Evolutionary conservation across 345 rosid genomes (phyloP).

Genomic region (Pelargonium nanum): DNA sequence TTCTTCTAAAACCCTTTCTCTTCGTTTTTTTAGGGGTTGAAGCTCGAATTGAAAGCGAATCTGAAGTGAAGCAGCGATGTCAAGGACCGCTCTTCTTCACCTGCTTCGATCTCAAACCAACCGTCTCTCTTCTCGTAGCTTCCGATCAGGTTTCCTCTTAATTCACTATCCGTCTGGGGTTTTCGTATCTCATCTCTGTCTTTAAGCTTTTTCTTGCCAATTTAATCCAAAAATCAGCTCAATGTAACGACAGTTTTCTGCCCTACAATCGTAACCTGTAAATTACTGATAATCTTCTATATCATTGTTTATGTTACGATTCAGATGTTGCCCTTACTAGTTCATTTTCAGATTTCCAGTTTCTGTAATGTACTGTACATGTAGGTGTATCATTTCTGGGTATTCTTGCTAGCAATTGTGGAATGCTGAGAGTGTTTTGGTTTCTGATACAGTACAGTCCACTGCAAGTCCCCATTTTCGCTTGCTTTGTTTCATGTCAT

Average conservation of each 20-base stretch:
- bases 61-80: constrained; percentile 26
- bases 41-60: not conserved
- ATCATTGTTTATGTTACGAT: not conserved
- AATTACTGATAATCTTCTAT: no score
- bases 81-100: constrained; percentile 47
- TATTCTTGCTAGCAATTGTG: not conserved
- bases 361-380: no score
- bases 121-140: constrained; percentile 27
- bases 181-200: not conserved
- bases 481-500: not conserved
- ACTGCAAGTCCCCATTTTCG: no score
- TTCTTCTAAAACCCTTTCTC: not conserved
- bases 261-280: no score
- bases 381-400: not conserved
- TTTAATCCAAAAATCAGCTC: not conserved
- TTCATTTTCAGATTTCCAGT: no score
- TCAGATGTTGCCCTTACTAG: not conserved
- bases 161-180: not conserved
- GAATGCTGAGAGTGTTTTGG: not conserved
- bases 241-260: not conserved
- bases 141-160: constrained; percentile 35
- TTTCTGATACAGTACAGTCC: no score
- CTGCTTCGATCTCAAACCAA: constrained; percentile 45
- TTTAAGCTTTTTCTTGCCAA: not conserved
- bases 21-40: no score